Conservation (phyloP, 2,329 filamentous ascomycete species). For the Neodidymelliopsis sp. region DNA sequence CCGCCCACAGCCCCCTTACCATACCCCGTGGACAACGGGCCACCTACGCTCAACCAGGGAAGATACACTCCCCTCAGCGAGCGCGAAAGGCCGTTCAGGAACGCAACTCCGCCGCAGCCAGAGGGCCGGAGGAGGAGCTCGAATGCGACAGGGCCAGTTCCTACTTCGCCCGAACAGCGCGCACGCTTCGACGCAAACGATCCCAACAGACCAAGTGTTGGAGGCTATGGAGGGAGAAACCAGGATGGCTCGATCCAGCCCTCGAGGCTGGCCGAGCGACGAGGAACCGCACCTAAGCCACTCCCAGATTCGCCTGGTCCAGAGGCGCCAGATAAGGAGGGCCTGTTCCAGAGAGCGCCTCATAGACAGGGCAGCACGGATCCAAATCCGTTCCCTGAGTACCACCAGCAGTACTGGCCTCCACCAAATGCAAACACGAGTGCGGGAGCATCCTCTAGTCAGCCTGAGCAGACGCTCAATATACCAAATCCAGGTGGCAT, state of each 20-base stretch:
- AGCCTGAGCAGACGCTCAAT: conserved; percentile 52
- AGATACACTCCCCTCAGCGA: conserved; percentile 49
- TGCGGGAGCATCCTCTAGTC: conserved; percentile 26
- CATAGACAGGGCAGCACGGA: conserved; percentile 45
- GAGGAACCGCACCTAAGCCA: conserved; percentile 81
- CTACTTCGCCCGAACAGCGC: conserved; percentile 44
- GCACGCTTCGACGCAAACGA: conserved; percentile 57
- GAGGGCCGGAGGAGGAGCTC: conserved; percentile 41
- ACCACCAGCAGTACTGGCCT: conserved; percentile 70
- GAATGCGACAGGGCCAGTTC: conserved; percentile 37
- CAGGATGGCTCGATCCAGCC: conserved; percentile 52
- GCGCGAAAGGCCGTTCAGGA: conserved; percentile 43
- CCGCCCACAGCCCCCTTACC: conserved; percentile 54
- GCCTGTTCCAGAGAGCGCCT: conserved; percentile 75
- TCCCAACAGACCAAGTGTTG: conserved; percentile 57
- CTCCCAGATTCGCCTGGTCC: conserved; percentile 83
- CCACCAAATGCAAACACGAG: conserved; percentile 39
- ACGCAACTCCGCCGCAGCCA: conserved; percentile 43
- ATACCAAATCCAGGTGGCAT: conserved; percentile 62
- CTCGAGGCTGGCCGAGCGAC: conserved; percentile 77
- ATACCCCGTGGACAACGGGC: conserved; percentile 56
- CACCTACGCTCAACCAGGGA: conserved; percentile 32
- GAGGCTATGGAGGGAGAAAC: conserved; percentile 52
- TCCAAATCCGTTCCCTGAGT: conserved; percentile 58
- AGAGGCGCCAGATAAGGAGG: conserved; percentile 76